Evolutionary conservation across 768 basidiomycete species (phyloP).

Genomic region (Leccinum longicurvipes): DNA sequence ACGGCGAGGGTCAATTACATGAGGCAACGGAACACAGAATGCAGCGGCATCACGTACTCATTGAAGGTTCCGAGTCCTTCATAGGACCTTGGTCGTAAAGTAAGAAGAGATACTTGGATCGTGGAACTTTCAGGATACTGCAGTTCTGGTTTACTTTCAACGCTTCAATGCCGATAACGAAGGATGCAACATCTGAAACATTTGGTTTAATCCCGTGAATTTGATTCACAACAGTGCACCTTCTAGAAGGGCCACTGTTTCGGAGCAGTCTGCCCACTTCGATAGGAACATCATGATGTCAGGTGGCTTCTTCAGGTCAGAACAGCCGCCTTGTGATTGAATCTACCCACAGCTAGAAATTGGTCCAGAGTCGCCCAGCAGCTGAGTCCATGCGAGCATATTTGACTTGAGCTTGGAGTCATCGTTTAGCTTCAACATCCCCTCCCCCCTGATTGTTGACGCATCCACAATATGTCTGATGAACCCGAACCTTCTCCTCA

Average conservation of each 20-base stretch:
- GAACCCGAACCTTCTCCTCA: background rate
- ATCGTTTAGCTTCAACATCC: background rate
- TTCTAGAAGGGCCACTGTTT: background rate
- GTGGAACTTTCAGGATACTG: too few species aligned
- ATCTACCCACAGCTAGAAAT: background rate
- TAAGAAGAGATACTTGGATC: too few species aligned
- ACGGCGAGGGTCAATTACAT: too few species aligned
- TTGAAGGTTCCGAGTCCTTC: too few species aligned
- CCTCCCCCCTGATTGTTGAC: background rate
- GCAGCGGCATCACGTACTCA: too few species aligned
- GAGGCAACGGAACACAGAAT: too few species aligned
- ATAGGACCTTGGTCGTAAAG: too few species aligned
- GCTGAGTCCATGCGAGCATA: background rate
- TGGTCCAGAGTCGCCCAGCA: background rate
- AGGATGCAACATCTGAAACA: too few species aligned
- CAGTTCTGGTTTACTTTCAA: too few species aligned
- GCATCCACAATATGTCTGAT: background rate
- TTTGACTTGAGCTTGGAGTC: background rate
- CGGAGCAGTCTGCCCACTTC: background rate
- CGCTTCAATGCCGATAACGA: too few species aligned
- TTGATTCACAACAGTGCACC: background rate
- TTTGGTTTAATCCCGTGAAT: too few species aligned
- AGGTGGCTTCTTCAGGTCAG: background rate
- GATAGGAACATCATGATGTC: background rate
- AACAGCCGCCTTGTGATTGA: background rate